Percentiles rank a stretch among this genome's conserved stretches.
Conservation (phyloP, 176 grass and related monocot species). For the Eragrostis curvula region DNA sequence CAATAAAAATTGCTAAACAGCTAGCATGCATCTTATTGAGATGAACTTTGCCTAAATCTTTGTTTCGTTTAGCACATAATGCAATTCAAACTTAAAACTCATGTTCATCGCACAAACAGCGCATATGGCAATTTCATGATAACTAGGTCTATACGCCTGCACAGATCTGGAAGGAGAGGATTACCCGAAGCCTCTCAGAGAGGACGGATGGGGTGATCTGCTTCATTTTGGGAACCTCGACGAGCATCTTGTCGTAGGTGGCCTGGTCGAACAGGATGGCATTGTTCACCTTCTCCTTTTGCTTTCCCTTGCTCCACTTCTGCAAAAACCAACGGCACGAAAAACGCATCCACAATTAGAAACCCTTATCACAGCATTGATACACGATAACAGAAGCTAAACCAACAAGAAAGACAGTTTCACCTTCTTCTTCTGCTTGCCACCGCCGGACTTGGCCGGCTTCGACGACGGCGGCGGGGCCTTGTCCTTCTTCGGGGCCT, state of each 20-base stretch:
- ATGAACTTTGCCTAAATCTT: too few relatives aligned
- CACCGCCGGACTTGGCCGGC: slow-evolving; percentile 63
- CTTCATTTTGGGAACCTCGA: slow-evolving; percentile 64
- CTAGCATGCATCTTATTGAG: neutral
- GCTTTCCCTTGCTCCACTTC: slow-evolving; percentile 81
- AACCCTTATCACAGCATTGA: neutral
- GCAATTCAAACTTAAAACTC: neutral
- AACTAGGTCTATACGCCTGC: accelerated
- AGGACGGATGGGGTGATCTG: slow-evolving; percentile 66
- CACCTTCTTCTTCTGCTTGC: slow-evolving; percentile 75
- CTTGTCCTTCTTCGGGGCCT: slow-evolving; percentile 74
- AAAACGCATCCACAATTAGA: slow-evolving; percentile 6
- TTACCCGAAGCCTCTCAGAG: slow-evolving; percentile 65
- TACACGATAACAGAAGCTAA: too few relatives aligned
- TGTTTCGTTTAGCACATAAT: neutral
- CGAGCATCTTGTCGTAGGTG: slow-evolving; percentile 58
- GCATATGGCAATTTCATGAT: neutral
- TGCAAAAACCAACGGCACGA: slow-evolving; percentile 1
- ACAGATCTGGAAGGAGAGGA: neutral
- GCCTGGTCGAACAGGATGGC: slow-evolving; percentile 60
- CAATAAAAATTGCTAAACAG: neutral
- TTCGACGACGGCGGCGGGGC: slow-evolving; percentile 68
- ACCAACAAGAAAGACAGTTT: neutral
- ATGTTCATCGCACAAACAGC: neutral
- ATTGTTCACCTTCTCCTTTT: slow-evolving; percentile 78